Evolutionary conservation across 2,329 filamentous ascomycete species (phyloP).

Genomic region (Plectosphaerella sp.): DNA sequence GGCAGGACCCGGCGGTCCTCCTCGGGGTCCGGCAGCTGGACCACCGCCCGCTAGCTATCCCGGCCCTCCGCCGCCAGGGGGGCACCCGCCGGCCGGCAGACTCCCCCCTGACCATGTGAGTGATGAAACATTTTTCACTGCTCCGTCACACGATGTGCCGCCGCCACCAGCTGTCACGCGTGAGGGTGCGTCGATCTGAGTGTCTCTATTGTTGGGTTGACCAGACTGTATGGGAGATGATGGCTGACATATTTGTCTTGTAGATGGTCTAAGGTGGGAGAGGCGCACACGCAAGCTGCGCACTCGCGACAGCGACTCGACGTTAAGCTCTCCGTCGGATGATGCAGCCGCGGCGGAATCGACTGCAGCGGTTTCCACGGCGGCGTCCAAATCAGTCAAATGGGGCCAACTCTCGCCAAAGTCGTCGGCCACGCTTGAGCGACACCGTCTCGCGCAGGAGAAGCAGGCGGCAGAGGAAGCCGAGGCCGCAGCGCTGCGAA

Average conservation of each 20-base stretch:
- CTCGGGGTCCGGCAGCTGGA: constrained; percentile 23
- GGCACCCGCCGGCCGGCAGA: constrained; percentile 18
- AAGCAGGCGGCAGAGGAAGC: constrained; percentile 15
- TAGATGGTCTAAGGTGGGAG: constrained; percentile 24
- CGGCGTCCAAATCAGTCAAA: constrained; percentile 33
- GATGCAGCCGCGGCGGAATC: background rate
- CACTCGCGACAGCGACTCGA: background rate
- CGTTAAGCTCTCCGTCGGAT: background rate
- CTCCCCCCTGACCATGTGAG: constrained; percentile 39
- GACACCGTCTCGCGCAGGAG: constrained; percentile 31
- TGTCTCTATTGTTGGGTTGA: constrained; percentile 5
- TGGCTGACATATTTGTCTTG: background rate
- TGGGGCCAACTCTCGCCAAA: constrained; percentile 47
- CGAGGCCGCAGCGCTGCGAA: background rate
- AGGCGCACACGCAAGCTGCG: constrained; percentile 5
- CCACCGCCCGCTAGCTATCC: no score
- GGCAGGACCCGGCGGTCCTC: constrained; percentile 22
- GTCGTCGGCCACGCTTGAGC: constrained; percentile 39
- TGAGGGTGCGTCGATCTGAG: constrained; percentile 15
- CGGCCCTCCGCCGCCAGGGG: constrained; percentile 12
- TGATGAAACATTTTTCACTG: constrained; percentile 22
- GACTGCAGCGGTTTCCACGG: background rate
- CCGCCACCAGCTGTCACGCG: constrained; percentile 8
- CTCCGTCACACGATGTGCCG: constrained; percentile 6
- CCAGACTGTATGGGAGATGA: background rate